Evolutionary conservation across 2,329 filamentous ascomycete species (phyloP).

Genomic region (Cryphonectria nitschkei): DNA sequence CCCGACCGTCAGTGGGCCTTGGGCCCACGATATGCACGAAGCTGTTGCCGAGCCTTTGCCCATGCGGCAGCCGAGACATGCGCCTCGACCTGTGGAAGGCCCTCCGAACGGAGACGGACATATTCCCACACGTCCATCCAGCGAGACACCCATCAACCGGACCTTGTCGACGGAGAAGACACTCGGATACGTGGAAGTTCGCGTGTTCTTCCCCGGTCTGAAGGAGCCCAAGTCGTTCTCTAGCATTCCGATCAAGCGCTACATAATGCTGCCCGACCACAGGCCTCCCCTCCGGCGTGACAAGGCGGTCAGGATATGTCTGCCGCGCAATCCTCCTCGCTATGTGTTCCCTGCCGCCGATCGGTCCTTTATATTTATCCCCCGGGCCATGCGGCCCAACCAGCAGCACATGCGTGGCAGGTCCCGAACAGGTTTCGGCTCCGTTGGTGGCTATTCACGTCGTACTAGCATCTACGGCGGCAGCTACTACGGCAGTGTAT

Average conservation of each 20-base stretch:
- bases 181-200: slow-evolving; percentile 82
- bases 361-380: slow-evolving; percentile 97
- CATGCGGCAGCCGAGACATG: slow-evolving; percentile 47
- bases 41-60: slow-evolving; percentile 54
- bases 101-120: slow-evolving; percentile 58
- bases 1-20: slow-evolving; percentile 72
- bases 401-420: slow-evolving; percentile 80
- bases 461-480: slow-evolving; percentile 81
- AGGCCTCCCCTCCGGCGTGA: slow-evolving; percentile 91
- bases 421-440: slow-evolving; percentile 72
- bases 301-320: slow-evolving; percentile 92
- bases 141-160: slow-evolving; percentile 69
- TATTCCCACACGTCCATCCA: slow-evolving; percentile 61
- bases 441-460: slow-evolving; percentile 69
- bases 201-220: slow-evolving; percentile 80
- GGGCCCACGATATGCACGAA: slow-evolving; percentile 96
- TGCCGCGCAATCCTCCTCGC: slow-evolving; percentile 76
- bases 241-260: slow-evolving; percentile 81
- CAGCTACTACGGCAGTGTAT: slow-evolving; percentile 72
- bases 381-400: slow-evolving; percentile 88
- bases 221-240: slow-evolving; percentile 71
- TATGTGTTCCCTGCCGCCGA: slow-evolving; percentile 92
- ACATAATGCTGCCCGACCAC: slow-evolving; percentile 93
- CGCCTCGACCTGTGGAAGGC: slow-evolving; percentile 48
- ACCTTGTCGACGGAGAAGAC: slow-evolving; percentile 82